Conservation (phyloP, 768 basidiomycete species). For the Auriscalpium microsporum region DNA sequence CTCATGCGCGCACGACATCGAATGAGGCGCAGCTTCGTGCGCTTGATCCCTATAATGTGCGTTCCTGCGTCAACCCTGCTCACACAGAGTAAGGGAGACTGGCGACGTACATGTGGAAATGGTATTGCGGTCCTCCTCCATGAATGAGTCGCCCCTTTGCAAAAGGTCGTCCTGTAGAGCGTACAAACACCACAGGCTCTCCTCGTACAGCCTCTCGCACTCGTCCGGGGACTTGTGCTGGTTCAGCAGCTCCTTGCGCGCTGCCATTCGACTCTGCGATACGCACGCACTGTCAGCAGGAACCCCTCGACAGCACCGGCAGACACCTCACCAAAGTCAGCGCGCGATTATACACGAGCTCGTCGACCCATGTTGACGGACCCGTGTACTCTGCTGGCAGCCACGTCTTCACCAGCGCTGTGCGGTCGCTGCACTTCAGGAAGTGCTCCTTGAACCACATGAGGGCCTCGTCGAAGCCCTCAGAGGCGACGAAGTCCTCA, state of each 20-base stretch:
- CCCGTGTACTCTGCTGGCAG: slow-evolving; percentile 75
- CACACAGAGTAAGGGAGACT: slow-evolving; percentile 1
- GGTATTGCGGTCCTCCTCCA: slow-evolving; percentile 74
- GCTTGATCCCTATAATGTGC: slow-evolving; percentile 58
- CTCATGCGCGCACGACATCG: slow-evolving; percentile 69
- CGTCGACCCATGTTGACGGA: slow-evolving; percentile 78
- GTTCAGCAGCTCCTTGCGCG: slow-evolving; percentile 82
- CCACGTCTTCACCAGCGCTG: slow-evolving; percentile 83
- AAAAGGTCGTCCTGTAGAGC: slow-evolving; percentile 84
- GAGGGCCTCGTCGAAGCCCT: slow-evolving; percentile 74
- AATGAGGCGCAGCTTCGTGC: slow-evolving; percentile 76
- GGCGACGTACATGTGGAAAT: slow-evolving; percentile 60
- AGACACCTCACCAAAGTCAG: slow-evolving; percentile 59
- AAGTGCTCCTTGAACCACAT: slow-evolving; percentile 92
- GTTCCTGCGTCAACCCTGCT: slow-evolving; percentile 1
- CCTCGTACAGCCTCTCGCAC: slow-evolving; percentile 92
- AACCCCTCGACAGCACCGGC: neutral
- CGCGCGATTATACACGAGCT: slow-evolving; percentile 89
- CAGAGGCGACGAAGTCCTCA: slow-evolving; percentile 65
- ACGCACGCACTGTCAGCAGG: neutral
- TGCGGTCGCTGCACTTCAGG: slow-evolving; percentile 89
- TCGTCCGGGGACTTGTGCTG: slow-evolving; percentile 67
- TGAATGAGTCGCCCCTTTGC: slow-evolving; percentile 74
- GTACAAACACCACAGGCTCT: slow-evolving; percentile 89
- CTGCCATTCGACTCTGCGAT: slow-evolving; percentile 81